Conservation (phyloP, 139 green algal species). For the Nannochloris sp. region DNA sequence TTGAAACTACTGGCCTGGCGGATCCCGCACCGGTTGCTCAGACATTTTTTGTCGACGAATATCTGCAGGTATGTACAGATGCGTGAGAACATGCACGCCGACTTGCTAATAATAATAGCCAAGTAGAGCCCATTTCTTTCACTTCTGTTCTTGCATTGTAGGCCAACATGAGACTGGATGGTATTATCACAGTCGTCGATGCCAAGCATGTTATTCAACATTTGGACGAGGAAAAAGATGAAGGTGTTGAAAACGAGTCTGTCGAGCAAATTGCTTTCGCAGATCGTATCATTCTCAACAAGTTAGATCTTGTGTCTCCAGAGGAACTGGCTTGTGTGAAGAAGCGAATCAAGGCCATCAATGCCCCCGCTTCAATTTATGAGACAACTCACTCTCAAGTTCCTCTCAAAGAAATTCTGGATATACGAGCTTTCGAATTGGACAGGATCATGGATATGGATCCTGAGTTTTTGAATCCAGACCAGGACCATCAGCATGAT, state of each 20-base stretch:
- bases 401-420: slow-evolving; percentile 34
- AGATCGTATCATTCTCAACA: slow-evolving; percentile 85
- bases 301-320: slow-evolving; percentile 48
- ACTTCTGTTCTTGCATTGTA: slow-evolving; percentile 3
- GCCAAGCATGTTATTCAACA: slow-evolving; percentile 68
- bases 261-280: slow-evolving; percentile 74
- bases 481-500: slow-evolving; percentile 64
- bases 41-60: slow-evolving; percentile 83
- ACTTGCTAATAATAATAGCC: no score
- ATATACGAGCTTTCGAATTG: slow-evolving; percentile 45
- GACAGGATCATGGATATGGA: slow-evolving; percentile 49
- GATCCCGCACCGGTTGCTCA: slow-evolving; percentile 79
- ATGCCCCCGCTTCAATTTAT: slow-evolving; percentile 36
- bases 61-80: slow-evolving; percentile 3
- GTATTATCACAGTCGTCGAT: slow-evolving; percentile 76
- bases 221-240: slow-evolving; percentile 74
- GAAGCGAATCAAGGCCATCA: slow-evolving; percentile 34
- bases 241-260: slow-evolving; percentile 66
- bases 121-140: not conserved
- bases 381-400: slow-evolving; percentile 36
- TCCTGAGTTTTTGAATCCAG: slow-evolving; percentile 42
- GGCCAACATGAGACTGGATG: slow-evolving; percentile 34
- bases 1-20: slow-evolving; percentile 80
- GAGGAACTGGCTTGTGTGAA: slow-evolving; percentile 31
- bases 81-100: not conserved